Evolutionary conservation across 345 rosid species (phyloP), one percentile per base, ranked within the genome.

Genomic region (Isatis tinctoria): DNA sequence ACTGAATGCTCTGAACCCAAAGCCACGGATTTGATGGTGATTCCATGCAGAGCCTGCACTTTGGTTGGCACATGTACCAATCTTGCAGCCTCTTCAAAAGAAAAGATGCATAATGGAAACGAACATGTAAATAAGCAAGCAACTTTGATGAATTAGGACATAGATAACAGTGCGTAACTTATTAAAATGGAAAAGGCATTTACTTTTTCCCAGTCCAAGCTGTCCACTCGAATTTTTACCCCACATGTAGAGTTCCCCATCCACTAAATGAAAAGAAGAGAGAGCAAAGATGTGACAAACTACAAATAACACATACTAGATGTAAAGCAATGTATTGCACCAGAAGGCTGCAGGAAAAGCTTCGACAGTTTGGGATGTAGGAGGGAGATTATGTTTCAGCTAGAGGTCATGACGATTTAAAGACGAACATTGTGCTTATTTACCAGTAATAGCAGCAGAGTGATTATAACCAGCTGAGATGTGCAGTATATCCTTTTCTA

Each of bases 181-280:
- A 51, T 32, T 53, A 8, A 53, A 22, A n/a, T 20, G 8, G 18
- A 27, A 59, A 39, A 20, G 3, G 44, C 62, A 61, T 1, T 68
- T 89, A 94, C 97, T 91, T 87, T 87, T 94, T 78, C 97, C 98
- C 51, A 91, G 84, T 59, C 98, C 98, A 73, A 94, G 93, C 83
- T 94, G 98, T 69, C 98, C 98, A 72, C 78, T 87, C 65, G 96
- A 86, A 79, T 94, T 94, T 80, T 84, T 86, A 67, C 98, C 97
- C 98, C 97, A 94, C 88, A 83, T 82, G 73, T 87, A 90, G 65
- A 94, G 91, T 76, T 91, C 92, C 32, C 97, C 97, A 79, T 88
- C 92, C 69, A 67, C 98, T 94, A 54, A 22, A 75, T 60, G 54
- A 48, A 53, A 18, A 48, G 36, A 56, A 76, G 2, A 37, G n/a